phyloP scores from a whole-genome alignment of 2,329 filamentous ascomycete species.

The Calonectria pteridis region DNA sequence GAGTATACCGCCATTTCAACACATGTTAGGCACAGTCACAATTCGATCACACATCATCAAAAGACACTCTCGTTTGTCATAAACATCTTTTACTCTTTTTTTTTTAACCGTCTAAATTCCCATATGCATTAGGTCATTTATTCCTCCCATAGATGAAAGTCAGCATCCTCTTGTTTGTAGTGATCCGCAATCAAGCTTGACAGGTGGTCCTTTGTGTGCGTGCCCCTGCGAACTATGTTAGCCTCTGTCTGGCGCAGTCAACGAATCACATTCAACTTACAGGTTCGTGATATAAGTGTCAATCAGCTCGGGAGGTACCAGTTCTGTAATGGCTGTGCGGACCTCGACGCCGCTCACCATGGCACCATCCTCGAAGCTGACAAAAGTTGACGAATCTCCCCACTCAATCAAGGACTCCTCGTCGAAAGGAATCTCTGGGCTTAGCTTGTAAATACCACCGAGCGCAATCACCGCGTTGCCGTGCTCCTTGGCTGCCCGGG shows the following conservation, averaged over 20 bases:
- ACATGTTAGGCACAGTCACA: not conserved
- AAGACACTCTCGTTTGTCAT: not conserved
- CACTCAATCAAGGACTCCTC: slow-evolving; percentile 87
- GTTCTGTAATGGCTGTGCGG: slow-evolving; percentile 84
- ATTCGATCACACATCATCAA: not conserved
- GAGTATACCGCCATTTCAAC: not conserved
- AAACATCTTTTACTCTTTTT: slow-evolving; percentile 25
- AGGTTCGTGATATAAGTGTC: slow-evolving; percentile 88
- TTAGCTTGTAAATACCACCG: slow-evolving; percentile 93
- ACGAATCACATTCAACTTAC: slow-evolving; percentile 52
- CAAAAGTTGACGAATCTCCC: slow-evolving; percentile 82
- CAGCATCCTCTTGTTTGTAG: slow-evolving; percentile 79
- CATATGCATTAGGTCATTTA: slow-evolving; percentile 27
- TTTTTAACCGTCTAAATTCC: slow-evolving; percentile 28
- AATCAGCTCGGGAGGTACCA: slow-evolving; percentile 80
- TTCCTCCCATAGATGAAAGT: slow-evolving; percentile 64
- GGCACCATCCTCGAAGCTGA: slow-evolving; percentile 82
- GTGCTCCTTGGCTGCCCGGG: slow-evolving; percentile 85
- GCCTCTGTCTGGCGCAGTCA: slow-evolving; percentile 10
- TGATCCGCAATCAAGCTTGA: slow-evolving; percentile 81
- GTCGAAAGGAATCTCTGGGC: slow-evolving; percentile 88
- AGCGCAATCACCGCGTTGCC: slow-evolving; percentile 89
- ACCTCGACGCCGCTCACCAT: slow-evolving; percentile 84
- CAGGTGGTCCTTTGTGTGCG: slow-evolving; percentile 78
- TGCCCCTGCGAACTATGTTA: slow-evolving; percentile 61